A percentile compares a stretch with the other conserved stretches of the same genome.
Conservation (phyloP, 202 grass and related monocot species). For the Setaria italica region DNA sequence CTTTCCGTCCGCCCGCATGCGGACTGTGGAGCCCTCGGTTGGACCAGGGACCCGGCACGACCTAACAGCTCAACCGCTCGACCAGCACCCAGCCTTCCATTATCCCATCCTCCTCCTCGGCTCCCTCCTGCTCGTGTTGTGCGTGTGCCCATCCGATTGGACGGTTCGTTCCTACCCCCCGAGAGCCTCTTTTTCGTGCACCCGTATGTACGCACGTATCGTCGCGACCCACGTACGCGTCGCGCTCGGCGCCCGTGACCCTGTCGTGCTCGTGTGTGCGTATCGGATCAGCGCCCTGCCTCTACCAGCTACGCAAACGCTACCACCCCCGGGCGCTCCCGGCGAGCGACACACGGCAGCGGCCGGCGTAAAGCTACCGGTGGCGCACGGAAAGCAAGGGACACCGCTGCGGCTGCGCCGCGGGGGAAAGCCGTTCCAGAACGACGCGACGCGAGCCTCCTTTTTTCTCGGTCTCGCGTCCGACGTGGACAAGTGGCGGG, state of each 20-base stretch:
- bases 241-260: neutral
- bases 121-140: too few species aligned
- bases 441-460: neutral
- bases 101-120: too few species aligned
- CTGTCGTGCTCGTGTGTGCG: neutral
- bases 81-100: neutral
- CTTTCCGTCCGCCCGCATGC: too few species aligned
- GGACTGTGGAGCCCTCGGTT: neutral
- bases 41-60: neutral
- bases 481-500: constrained; percentile 41
- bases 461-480: neutral
- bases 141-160: neutral
- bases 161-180: too few species aligned
- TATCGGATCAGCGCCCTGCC: neutral
- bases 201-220: neutral
- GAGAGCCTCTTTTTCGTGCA: neutral
- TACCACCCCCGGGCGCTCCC: neutral
- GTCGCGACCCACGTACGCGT: neutral
- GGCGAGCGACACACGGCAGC: constrained; percentile 34
- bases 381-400: neutral
- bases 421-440: neutral
- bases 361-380: neutral
- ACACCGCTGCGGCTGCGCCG: neutral
- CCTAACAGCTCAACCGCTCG: constrained; percentile 5
- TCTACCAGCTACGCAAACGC: constrained; percentile 11